phyloP scores from a whole-genome alignment of 306 rosid genomes.

The Corylus americana region DNA sequence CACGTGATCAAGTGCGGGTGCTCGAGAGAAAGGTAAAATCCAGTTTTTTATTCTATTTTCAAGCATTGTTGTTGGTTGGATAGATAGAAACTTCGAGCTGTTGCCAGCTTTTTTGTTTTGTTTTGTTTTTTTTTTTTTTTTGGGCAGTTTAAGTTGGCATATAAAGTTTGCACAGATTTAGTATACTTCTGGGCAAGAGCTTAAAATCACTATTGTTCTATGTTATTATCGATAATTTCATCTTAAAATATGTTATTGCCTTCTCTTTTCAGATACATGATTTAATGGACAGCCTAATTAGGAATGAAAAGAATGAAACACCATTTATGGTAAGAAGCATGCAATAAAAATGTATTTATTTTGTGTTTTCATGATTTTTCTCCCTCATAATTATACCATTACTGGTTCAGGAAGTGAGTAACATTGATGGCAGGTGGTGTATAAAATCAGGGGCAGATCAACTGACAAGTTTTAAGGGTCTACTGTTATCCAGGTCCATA shows the following conservation, averaged over 20 bases:
- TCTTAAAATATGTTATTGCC: conserved; percentile 16
- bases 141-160: not conserved
- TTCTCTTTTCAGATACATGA: conserved; percentile 61
- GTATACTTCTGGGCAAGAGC: not conserved
- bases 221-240: conserved; percentile 10
- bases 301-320: conserved; percentile 58
- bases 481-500: conserved; percentile 76
- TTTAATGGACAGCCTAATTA: conserved; percentile 68
- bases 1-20: conserved; percentile 65
- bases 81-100: not conserved
- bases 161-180: not conserved
- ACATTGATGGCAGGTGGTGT: conserved; percentile 93
- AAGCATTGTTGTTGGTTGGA: not conserved
- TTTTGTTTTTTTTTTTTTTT: not conserved
- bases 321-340: conserved; percentile 63
- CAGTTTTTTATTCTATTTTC: conserved; percentile 14
- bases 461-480: conserved; percentile 65
- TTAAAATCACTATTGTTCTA: conserved; percentile 5
- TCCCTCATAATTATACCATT: conserved; percentile 28
- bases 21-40: conserved; percentile 74
- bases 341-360: conserved; percentile 15
- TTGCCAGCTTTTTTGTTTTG: not conserved
- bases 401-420: conserved; percentile 73
- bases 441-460: conserved; percentile 59
- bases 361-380: conserved; percentile 25